Evolutionary conservation across 2,329 filamentous ascomycete genomes (phyloP), one percentile per base, ranked within the genome.

Genomic region (Botrytis byssoidea): DNA sequence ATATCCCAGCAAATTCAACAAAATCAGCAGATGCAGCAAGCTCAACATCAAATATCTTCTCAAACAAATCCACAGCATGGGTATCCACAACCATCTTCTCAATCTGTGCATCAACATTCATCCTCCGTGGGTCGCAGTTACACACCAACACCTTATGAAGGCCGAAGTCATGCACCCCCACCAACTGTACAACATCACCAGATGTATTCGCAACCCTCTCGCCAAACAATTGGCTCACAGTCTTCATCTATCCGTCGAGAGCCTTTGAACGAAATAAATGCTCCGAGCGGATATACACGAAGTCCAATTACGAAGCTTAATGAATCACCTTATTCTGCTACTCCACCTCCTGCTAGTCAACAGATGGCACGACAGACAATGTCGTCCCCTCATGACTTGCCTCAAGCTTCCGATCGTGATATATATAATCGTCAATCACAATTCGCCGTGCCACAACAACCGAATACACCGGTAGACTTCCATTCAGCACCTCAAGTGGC

Each of bases 81-180:
- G 73, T 82, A 81, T 73, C 82, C 83, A 35, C 83, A 84, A n/a
- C 86, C 87, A 10, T 85, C 87, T n/a, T 84, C 86, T 22, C 78
- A 78, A 65, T 67, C 76, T 10, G 69, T 79, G n/a, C 84, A 86
- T 32, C 88, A 89, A 76, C 90, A 89, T 73, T 82, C 84, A 0
- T 76, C 79, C 12, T 79, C 80, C 2, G 76, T 80, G 46, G 78
- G 78, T 14, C 78, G 79, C n/a, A 80, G 78, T 70, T 81, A 79
- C 70, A 80, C 79, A 6, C 78, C 79, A 18, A 79, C 75, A 18
- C 68, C 74, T 25, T 80, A 79, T 68, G 80, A 81, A 32, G 72
- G 48, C 64, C 77, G 78, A 63, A 80, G 83, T 16, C 87, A 89
- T 78, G 82, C 83, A 78, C 44, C 78, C 78, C 51, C 81, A 77